Percentiles rank a stretch among this genome's conserved stretches.
These are phyloP conservation scores for Amyloporia xantha DNA, from an alignment of 768 basidiomycete species.

Conservation along the genomic window DNA sequence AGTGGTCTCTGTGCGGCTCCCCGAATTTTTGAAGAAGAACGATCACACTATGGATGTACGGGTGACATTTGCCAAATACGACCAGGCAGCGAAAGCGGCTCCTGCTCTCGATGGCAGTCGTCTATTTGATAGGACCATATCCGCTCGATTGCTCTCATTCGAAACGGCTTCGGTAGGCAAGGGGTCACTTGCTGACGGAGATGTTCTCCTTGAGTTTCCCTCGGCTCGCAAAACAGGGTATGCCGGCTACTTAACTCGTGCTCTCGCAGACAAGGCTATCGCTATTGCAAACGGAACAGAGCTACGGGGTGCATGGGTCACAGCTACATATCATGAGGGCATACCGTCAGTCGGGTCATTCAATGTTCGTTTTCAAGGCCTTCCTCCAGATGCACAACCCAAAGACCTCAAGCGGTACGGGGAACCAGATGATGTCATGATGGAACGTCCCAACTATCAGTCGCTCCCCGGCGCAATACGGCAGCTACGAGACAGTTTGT, in stretches of 20 bases:
- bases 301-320: constrained; percentile 35
- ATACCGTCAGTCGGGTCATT: constrained; percentile 50
- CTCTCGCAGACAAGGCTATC: constrained; percentile 47
- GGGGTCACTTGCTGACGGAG: constrained; percentile 41
- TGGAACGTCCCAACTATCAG: constrained; percentile 42
- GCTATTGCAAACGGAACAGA: constrained; percentile 30
- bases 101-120: constrained; percentile 40
- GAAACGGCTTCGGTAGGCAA: constrained; percentile 30
- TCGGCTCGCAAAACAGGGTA: constrained; percentile 51
- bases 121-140: constrained; percentile 34
- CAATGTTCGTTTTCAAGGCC: constrained; percentile 52
- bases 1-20: constrained; percentile 31
- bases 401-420: constrained; percentile 41
- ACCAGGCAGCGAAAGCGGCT: constrained; percentile 48
- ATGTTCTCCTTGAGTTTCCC: constrained; percentile 54
- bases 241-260: constrained; percentile 50
- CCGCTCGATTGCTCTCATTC: constrained; percentile 39
- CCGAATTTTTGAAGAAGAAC: constrained; percentile 6
- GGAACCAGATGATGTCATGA: constrained; percentile 42
- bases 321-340: constrained; percentile 46
- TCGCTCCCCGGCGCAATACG: constrained; percentile 30
- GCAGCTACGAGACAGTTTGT: constrained; percentile 32
- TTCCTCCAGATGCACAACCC: constrained; percentile 41
- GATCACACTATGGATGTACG: constrained; percentile 23
- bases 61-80: constrained; percentile 41